Evolutionary conservation across 225 moss, liverwort and hornwort species (phyloP).

Genomic region (Pleurozium schreberi): DNA sequence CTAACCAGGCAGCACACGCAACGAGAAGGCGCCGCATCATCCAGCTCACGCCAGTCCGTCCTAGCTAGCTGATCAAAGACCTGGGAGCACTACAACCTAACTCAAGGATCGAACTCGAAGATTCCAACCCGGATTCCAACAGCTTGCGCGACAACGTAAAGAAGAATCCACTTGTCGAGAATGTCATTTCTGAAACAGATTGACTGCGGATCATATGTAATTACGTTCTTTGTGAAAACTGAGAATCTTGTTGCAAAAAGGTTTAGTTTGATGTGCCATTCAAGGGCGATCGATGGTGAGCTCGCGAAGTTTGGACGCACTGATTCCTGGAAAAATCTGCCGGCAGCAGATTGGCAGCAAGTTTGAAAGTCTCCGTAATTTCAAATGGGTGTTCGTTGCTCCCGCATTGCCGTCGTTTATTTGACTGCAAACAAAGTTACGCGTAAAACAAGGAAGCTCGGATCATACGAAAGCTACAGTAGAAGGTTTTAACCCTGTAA

Average conservation of each 20-base stretch:
- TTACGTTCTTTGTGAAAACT: background rate
- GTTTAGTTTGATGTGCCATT: background rate
- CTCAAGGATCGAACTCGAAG: background rate
- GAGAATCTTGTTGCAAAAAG: background rate
- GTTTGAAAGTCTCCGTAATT: background rate
- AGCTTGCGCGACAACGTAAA: background rate
- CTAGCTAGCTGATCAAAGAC: background rate
- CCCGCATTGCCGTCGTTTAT: background rate
- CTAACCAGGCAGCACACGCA: background rate
- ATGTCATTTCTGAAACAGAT: background rate
- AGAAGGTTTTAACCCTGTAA: no score
- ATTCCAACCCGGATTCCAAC: background rate
- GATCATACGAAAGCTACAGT: no score
- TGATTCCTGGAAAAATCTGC: background rate
- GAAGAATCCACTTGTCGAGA: background rate
- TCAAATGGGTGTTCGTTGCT: no score
- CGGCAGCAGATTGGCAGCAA: no score
- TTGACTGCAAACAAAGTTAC: background rate
- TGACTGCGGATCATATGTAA: background rate
- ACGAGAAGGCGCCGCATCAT: background rate
- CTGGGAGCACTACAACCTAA: background rate
- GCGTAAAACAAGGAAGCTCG: background rate
- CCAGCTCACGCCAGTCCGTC: background rate
- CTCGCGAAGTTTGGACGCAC: background rate
- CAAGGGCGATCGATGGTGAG: background rate